A percentile compares a stretch with the other conserved stretches of the same genome.
Evolutionary conservation across 164 flowering plant species (phyloP).

Genomic region (Tinospora cordifolia): DNA sequence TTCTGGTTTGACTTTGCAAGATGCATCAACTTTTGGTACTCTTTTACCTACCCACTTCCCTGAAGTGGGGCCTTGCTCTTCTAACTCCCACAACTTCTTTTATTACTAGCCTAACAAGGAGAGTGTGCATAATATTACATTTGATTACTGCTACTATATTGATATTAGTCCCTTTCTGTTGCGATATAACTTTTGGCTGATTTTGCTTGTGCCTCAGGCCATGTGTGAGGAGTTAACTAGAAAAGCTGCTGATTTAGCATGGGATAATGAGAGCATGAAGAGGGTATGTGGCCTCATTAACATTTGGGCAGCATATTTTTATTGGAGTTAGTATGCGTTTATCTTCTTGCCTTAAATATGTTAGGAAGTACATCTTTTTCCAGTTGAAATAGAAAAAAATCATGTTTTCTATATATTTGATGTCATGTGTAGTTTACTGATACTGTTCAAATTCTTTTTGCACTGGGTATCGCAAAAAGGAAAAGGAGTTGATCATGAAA

Average conservation of each 20-base stretch:
- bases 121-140: no score
- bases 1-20: no score
- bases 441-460: conserved; percentile 13
- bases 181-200: neutral
- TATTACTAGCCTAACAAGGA: no score
- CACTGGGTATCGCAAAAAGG: conserved; percentile 32
- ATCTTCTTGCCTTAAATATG: neutral
- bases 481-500: conserved; percentile 56
- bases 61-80: no score
- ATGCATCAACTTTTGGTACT: neutral
- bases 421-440: conserved; percentile 12
- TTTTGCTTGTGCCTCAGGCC: conserved; percentile 35
- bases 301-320: neutral
- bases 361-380: no score
- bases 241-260: conserved; percentile 56
- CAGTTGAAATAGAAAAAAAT: no score
- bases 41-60: neutral
- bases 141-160: neutral
- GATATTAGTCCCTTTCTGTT: neutral
- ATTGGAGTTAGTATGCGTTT: neutral
- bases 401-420: no score
- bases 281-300: conserved; percentile 35
- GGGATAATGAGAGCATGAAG: conserved; percentile 60
- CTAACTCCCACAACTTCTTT: no score
- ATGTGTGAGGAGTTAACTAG: conserved; percentile 56